Base-by-base conservation (phyloP, 257 asterid species). In the Nicotiana sylvestris region DNA sequence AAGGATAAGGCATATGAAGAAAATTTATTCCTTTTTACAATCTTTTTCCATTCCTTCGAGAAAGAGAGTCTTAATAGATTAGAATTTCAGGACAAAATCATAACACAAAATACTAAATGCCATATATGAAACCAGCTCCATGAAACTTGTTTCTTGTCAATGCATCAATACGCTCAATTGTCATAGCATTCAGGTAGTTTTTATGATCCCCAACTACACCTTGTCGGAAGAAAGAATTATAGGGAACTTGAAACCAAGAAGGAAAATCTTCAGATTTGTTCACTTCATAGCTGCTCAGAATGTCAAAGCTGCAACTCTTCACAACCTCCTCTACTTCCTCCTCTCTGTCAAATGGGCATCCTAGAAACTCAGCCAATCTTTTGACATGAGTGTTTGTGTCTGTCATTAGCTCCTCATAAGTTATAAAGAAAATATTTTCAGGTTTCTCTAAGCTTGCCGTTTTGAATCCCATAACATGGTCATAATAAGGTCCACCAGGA, bases 401-500 rank as follows among this genome's bases (percentile, higher is more conserved):
- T 0, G 9, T 17, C 25, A 37, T 61, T 69, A 82, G 53, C 13
- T 82, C 85, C 51, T 82, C 85, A 18, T 82, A 82, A 13, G 78
- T 74, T 30, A 82, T 15, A n/a, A 74, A 82, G 5, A 74, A 60
- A 1, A 82, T 32, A 9, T 30, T 74, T 6, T 60, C 6, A 3
- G 85, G 85, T 15, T 43, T 43, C 30, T 60, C 30, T 35, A 70
- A 37, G 32, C 81, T 74, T 33, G 67, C 85, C 11, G 17, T 74
- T 76, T 69, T 68, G 33, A 57, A 82, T 21, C 69, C 76, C 53
- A 74, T 56, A 29, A 76, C 81, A 74, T 82, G 85, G 25, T 82
- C 81, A 39, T 30, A 76, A 35, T 68, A 82, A 39, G 85, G 81
- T 43, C 81, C 85, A 13, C 18, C 53, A 39, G 85, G 85, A 17